phyloP scores from a whole-genome alignment of 2,329 filamentous ascomycete genomes.

The Xylaria sp. region DNA sequence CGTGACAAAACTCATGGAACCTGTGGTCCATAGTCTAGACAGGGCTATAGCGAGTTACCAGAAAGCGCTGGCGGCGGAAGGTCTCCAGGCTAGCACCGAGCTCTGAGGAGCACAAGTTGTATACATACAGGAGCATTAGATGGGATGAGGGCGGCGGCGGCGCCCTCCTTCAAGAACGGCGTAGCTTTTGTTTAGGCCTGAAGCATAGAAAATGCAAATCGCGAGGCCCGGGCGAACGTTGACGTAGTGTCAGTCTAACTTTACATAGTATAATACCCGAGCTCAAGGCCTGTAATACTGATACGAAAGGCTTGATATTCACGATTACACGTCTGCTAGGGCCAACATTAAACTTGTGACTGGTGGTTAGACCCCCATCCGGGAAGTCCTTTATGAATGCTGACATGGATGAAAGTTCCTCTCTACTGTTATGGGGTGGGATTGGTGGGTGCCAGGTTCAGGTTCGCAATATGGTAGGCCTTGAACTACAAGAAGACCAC shows the following conservation, averaged over 20 bases:
- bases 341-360: not conserved
- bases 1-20: slow-evolving; percentile 80
- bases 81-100: slow-evolving; percentile 61
- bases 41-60: slow-evolving; percentile 78
- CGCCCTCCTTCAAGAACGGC: not conserved
- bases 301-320: not conserved
- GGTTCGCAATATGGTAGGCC: not conserved
- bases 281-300: not conserved
- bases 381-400: no score
- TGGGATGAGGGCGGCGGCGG: slow-evolving; percentile 9
- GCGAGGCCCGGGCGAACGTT: not conserved
- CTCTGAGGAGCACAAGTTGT: slow-evolving; percentile 38
- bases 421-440: not conserved
- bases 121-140: slow-evolving; percentile 3
- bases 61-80: slow-evolving; percentile 74
- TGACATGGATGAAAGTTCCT: not conserved
- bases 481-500: not conserved
- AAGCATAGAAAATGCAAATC: slow-evolving; percentile 8
- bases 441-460: not conserved
- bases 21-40: slow-evolving; percentile 76
- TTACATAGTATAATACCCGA: not conserved
- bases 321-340: not conserved
- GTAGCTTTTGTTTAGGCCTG: not conserved
- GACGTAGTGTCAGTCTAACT: not conserved
- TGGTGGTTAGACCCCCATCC: not conserved